A percentile compares a stretch with the other conserved stretches of the same genome.
These are phyloP conservation scores for Hordeum marinum DNA, from an alignment of 176 grass and related monocot species.

Conservation along the genomic window DNA sequence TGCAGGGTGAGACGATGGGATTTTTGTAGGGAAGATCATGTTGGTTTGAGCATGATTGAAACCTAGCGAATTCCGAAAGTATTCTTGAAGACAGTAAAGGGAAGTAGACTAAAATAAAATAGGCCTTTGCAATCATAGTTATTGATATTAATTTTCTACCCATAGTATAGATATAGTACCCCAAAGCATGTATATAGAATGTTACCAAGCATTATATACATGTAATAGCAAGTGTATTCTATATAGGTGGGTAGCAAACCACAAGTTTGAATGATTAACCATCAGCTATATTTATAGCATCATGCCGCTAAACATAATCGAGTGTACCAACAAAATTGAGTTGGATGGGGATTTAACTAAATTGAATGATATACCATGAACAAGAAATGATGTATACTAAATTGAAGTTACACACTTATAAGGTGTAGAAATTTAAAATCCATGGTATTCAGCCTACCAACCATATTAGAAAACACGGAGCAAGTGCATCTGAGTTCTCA, in stretches of 20 bases:
- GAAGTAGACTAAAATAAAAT: no score
- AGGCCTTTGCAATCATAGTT: no score
- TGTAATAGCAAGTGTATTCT: neutral
- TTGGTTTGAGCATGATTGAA: no score
- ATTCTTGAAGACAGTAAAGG: no score
- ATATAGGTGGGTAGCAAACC: neutral
- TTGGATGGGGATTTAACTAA: neutral
- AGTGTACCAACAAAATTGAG: neutral
- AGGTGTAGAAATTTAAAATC: neutral
- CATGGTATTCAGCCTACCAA: neutral
- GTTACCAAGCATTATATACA: neutral
- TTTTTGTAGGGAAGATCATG: no score
- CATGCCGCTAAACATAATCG: neutral
- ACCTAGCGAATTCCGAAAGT: no score
- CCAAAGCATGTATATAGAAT: constrained; percentile 2
- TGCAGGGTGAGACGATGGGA: no score
- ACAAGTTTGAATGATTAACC: neutral
- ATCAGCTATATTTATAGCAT: neutral
- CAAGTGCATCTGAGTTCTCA: neutral
- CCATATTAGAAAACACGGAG: neutral
- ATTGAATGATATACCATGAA: neutral
- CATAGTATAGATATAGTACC: no score
- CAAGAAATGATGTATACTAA: neutral
- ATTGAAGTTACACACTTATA: neutral
- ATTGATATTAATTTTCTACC: no score